Conservation (phyloP, 2,329 filamentous ascomycete genomes). For the Colletotrichum phormii region DNA sequence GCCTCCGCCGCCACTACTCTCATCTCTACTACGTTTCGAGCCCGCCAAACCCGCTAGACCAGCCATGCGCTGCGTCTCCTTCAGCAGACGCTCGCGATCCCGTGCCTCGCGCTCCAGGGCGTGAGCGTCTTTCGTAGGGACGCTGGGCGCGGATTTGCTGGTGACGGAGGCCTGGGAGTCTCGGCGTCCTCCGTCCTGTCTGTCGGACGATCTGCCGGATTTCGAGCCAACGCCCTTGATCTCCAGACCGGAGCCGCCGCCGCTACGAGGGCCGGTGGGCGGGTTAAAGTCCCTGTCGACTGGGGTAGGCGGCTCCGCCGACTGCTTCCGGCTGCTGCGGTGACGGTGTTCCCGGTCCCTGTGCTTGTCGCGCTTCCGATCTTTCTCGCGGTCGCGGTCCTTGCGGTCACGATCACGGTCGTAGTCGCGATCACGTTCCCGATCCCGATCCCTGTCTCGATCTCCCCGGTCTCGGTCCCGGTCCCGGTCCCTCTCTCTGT, state of each 20-base stretch:
- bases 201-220: constrained; percentile 36
- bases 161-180: constrained; percentile 49
- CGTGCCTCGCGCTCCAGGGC: constrained; percentile 76
- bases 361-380: constrained; percentile 52
- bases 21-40: constrained; percentile 63
- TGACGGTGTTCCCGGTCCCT: constrained; percentile 53
- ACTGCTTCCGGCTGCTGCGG: constrained; percentile 47
- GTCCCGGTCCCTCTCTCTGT: constrained; percentile 52
- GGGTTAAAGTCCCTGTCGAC: constrained; percentile 55
- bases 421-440: constrained; percentile 49
- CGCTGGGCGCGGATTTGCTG: constrained; percentile 38
- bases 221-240: constrained; percentile 49
- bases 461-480: constrained; percentile 45
- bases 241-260: constrained; percentile 46
- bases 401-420: constrained; percentile 54
- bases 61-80: constrained; percentile 75
- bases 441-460: constrained; percentile 52
- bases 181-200: constrained; percentile 47
- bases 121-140: constrained; percentile 66
- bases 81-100: constrained; percentile 73
- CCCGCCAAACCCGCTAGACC: constrained; percentile 60
- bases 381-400: constrained; percentile 49
- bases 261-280: constrained; percentile 52
- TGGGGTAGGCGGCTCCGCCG: constrained; percentile 45
- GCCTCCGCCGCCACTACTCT: constrained; percentile 39